Percentiles rank a stretch among this genome's conserved stretches.
Evolutionary conservation across 1,284 basidiomycete species (phyloP).

Genomic region (Meripilus lineatus): DNA sequence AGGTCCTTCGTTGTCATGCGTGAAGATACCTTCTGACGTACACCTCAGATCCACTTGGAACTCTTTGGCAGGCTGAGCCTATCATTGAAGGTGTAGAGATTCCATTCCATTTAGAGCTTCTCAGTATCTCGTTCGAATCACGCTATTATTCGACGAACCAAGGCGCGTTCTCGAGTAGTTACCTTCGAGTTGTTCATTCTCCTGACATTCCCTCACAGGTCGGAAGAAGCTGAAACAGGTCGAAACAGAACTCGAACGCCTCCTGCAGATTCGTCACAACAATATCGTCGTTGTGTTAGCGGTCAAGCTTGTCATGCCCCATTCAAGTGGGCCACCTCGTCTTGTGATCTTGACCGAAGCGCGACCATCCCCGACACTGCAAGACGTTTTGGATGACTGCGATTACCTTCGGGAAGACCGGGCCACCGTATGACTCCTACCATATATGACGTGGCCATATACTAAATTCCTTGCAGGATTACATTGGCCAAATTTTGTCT

Average conservation of each 20-base stretch:
- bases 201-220: constrained; percentile 24
- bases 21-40: neutral
- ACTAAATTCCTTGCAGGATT: constrained; percentile 43
- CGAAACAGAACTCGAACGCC: constrained; percentile 58
- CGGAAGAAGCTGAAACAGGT: constrained; percentile 65
- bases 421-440: constrained; percentile 42
- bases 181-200: neutral
- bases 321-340: constrained; percentile 43
- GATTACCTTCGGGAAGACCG: constrained; percentile 61
- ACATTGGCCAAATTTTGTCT: constrained; percentile 62
- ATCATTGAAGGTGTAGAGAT: constrained; percentile 56
- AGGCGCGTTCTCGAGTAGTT: constrained; percentile 34
- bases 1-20: constrained; percentile 18
- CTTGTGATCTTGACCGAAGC: constrained; percentile 64
- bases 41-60: constrained; percentile 52
- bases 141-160: constrained; percentile 62
- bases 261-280: constrained; percentile 51
- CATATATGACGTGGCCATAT: neutral
- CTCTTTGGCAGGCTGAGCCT: constrained; percentile 66
- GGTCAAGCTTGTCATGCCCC: constrained; percentile 53
- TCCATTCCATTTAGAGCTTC: constrained; percentile 58
- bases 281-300: constrained; percentile 61
- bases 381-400: constrained; percentile 66
- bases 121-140: constrained; percentile 58
- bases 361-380: constrained; percentile 54